Percentiles rank a stretch among this genome's conserved stretches.
Evolutionary conservation across 345 rosid species (phyloP).

Genomic region (Citrus reticulata): DNA sequence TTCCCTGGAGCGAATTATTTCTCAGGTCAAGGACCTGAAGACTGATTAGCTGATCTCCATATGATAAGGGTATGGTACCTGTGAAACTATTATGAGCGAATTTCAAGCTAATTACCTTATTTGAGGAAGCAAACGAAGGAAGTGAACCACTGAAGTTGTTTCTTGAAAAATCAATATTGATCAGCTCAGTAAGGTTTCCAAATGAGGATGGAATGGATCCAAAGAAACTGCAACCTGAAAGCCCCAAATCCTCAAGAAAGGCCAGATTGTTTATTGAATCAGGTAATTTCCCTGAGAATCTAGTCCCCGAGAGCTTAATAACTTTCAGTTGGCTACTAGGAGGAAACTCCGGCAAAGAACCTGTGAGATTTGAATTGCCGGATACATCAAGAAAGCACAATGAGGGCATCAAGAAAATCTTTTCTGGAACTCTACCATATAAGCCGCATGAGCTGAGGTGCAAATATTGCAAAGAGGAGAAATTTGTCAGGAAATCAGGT

Average conservation of each 20-base stretch:
- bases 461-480: background rate
- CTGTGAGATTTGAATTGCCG: background rate
- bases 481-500: background rate
- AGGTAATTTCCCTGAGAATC: conserved; percentile 13
- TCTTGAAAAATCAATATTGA: background rate
- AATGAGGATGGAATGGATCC: conserved; percentile 19
- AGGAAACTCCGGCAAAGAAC: conserved; percentile 12
- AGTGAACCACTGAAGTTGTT: conserved; percentile 18
- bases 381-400: conserved; percentile 1
- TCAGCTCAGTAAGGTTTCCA: conserved; percentile 6
- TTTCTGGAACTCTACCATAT: background rate
- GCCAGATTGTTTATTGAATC: conserved; percentile 14
- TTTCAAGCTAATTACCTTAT: background rate
- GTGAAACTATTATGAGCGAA: conserved; percentile 7
- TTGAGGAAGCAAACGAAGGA: conserved; percentile 8
- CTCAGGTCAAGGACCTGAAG: background rate
- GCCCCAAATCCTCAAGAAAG: background rate
- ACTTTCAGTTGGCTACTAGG: background rate
- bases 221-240: background rate
- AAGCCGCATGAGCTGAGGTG: background rate
- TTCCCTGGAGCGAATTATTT: background rate
- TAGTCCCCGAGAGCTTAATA: background rate
- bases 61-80: background rate
- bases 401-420: background rate
- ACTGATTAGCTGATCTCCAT: background rate